phyloP scores from a whole-genome alignment of 164 flowering plant genomes.

The Warburgia ugandensis region DNA sequence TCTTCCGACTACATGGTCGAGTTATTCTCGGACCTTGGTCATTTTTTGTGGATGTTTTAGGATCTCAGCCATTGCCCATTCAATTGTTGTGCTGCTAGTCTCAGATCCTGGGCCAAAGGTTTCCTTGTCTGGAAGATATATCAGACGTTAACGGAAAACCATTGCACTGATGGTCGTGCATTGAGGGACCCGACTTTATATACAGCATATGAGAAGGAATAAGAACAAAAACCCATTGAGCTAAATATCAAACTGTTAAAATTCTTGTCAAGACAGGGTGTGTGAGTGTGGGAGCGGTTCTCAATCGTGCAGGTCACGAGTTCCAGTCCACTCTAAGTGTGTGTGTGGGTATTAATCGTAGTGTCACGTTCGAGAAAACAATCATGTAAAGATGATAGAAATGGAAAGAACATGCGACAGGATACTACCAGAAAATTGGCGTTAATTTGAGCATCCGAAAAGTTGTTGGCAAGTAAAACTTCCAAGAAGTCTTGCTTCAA shows the following conservation, averaged over 20 bases:
- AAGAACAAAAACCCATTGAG: too few relatives aligned
- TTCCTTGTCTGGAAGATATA: constrained; percentile 2
- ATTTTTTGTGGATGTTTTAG: constrained; percentile 5
- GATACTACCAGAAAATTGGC: constrained; percentile 14
- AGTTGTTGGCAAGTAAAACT: constrained; percentile 16
- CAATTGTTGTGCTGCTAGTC: constrained; percentile 12
- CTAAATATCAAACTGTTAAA: too few relatives aligned
- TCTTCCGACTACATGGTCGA: constrained; percentile 7
- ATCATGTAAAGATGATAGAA: not conserved
- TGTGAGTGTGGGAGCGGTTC: too few relatives aligned
- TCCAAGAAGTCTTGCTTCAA: constrained; percentile 23
- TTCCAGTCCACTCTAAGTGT: too few relatives aligned
- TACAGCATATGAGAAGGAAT: too few relatives aligned
- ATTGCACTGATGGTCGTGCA: too few relatives aligned
- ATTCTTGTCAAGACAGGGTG: too few relatives aligned
- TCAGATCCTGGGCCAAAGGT: constrained; percentile 11
- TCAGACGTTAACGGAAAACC: too few relatives aligned
- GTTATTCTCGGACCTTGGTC: constrained; percentile 3
- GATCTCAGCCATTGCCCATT: constrained; percentile 18
- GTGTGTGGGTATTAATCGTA: too few relatives aligned
- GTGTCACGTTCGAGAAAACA: not conserved
- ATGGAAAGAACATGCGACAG: not conserved
- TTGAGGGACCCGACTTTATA: too few relatives aligned
- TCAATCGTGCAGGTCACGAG: too few relatives aligned
- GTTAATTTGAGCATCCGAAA: constrained; percentile 21